A percentile compares a stretch with the other conserved stretches of the same genome.
These are phyloP conservation scores for Tulasnella sp. DNA, from an alignment of 768 basidiomycete genomes.

Conservation along the genomic window DNA sequence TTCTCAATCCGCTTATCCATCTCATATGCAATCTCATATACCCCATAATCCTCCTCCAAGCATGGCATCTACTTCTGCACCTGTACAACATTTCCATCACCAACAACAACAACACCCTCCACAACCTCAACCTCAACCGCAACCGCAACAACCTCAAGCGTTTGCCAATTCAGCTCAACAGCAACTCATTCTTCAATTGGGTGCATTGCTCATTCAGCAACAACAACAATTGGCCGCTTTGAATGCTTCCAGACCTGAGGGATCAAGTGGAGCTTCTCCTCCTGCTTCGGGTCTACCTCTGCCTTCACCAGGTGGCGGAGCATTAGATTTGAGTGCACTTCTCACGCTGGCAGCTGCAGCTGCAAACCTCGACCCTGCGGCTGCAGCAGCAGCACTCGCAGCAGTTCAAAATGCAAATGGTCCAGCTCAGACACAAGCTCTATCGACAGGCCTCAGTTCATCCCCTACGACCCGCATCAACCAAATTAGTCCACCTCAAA, in stretches of 20 bases:
- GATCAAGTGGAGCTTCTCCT: not conserved
- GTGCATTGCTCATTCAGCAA: constrained; percentile 6
- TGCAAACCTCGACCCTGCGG: too few relatives aligned
- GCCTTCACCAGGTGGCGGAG: not conserved
- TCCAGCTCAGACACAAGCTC: too few relatives aligned
- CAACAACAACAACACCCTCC: constrained; percentile 2
- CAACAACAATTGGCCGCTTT: constrained; percentile 5
- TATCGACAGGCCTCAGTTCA: too few relatives aligned
- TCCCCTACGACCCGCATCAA: too few relatives aligned
- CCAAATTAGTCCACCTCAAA: too few relatives aligned
- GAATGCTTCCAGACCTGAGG: not conserved
- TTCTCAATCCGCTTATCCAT: not conserved
- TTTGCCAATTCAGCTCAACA: constrained; percentile 1
- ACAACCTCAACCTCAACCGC: too few relatives aligned
- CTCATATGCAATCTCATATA: not conserved
- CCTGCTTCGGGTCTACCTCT: not conserved
- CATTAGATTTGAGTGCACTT: not conserved
- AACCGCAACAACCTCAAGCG: too few relatives aligned
- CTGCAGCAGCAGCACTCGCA: too few relatives aligned
- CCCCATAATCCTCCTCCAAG: not conserved
- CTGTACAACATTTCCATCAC: not conserved
- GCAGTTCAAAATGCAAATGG: too few relatives aligned
- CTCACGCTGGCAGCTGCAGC: not conserved
- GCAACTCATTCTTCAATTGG: not conserved
- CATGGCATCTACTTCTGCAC: not conserved